Evolutionary conservation across 78 protist genomes (phyloP).

Genomic region (Monocercomonoides exilis): DNA sequence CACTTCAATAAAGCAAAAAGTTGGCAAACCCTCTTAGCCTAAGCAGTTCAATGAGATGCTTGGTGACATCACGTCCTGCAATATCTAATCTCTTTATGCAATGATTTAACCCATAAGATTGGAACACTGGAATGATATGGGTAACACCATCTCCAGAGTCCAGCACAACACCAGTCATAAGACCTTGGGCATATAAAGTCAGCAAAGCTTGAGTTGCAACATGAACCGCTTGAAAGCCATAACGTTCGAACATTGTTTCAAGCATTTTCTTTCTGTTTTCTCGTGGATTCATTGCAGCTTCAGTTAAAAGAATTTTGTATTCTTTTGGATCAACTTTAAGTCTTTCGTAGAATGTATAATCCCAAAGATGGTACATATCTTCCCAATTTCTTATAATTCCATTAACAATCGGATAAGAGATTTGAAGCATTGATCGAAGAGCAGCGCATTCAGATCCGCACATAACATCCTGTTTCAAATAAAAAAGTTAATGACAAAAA

Average conservation of each 20-base stretch:
- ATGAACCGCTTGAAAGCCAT: conserved; percentile 71
- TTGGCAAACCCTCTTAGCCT: neutral
- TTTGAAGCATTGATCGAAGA: conserved; percentile 69
- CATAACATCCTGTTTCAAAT: conserved; percentile 92
- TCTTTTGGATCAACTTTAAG: conserved; percentile 72
- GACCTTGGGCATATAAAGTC: conserved; percentile 84
- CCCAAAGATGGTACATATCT: conserved; percentile 77
- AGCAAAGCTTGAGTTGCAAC: conserved; percentile 90
- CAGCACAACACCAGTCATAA: conserved; percentile 78
- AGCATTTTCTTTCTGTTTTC: conserved; percentile 62
- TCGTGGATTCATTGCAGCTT: conserved; percentile 90
- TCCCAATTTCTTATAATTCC: conserved; percentile 94
- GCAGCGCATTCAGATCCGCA: conserved; percentile 89
- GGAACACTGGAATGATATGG: conserved; percentile 96
- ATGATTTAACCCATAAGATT: conserved; percentile 82
- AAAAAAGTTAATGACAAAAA: neutral
- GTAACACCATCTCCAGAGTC: too few relatives aligned
- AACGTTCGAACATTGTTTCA: conserved; percentile 88
- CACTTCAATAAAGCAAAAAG: neutral
- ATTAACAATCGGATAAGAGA: conserved; percentile 80
- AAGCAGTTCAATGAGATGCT: conserved; percentile 9
- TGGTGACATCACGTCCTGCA: conserved; percentile 88
- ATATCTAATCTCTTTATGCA: conserved; percentile 77
- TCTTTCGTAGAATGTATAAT: conserved; percentile 84
- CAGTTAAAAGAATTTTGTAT: conserved; percentile 85